These are phyloP conservation scores for Rauvolfia tetraphylla DNA, from an alignment of 257 asterid species.

Conservation along the genomic window DNA sequence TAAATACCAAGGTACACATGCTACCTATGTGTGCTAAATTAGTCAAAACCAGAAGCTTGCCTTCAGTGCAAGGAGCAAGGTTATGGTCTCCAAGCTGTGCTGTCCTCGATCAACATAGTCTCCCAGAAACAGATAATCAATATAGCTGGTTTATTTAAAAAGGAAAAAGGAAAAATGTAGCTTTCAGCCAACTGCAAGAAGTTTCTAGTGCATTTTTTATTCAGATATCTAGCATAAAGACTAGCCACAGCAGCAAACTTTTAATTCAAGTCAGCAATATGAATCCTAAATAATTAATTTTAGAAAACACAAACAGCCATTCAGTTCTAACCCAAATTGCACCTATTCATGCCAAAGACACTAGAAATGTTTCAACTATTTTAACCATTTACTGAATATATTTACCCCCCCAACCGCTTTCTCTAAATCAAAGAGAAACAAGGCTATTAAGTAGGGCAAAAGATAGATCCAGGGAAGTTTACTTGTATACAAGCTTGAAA, in stretches of 20 bases:
- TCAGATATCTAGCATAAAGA: conserved; percentile 1
- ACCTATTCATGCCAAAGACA: not conserved
- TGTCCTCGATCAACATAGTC: conserved; percentile 99
- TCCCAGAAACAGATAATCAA: conserved; percentile 94
- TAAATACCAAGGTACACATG: not conserved
- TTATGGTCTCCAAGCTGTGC: conserved; percentile 99
- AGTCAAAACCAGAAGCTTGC: conserved; percentile 32
- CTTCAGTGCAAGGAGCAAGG: conserved; percentile 95
- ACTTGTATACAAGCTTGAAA: not conserved
- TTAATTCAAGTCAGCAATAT: not conserved
- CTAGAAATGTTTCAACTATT: not conserved
- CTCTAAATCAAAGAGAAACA: not conserved
- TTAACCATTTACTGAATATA: not conserved
- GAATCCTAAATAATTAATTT: not conserved
- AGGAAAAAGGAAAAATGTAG: conserved; percentile 30
- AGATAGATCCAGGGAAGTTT: not conserved
- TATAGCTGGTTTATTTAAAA: conserved; percentile 58
- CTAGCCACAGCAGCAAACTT: not conserved
- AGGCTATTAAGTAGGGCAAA: not conserved
- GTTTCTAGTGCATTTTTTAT: not conserved
- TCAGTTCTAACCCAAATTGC: too few species aligned
- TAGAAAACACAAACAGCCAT: not conserved
- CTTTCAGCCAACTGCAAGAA: conserved; percentile 9
- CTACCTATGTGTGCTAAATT: not conserved
- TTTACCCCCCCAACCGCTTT: not conserved